These are phyloP conservation scores for Arthonia radiata DNA, from an alignment of 495 filamentous ascomycete genomes.

Conservation along the genomic window DNA sequence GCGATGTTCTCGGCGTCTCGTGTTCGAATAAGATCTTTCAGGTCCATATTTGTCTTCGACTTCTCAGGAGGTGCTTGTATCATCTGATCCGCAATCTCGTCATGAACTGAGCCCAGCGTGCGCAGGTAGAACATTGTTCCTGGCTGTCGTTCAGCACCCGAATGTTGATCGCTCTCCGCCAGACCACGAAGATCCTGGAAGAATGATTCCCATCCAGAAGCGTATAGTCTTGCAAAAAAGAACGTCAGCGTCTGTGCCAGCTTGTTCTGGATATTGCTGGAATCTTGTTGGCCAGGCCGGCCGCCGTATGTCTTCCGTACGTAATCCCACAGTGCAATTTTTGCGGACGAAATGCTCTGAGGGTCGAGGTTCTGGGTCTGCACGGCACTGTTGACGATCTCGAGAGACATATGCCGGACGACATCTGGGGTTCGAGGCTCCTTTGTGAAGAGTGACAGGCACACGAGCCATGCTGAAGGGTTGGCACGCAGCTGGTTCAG, in stretches of 20 bases:
- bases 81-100: conserved; percentile 86
- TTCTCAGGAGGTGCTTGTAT: conserved; percentile 51
- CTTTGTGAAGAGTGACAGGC: conserved; percentile 60
- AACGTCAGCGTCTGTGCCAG: conserved; percentile 83
- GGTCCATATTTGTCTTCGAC: conserved; percentile 47
- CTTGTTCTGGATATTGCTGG: conserved; percentile 74
- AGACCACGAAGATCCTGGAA: conserved; percentile 52
- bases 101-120: conserved; percentile 66
- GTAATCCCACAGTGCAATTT: conserved; percentile 55
- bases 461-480: conserved; percentile 62
- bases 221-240: conserved; percentile 69
- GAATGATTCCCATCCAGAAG: conserved; percentile 59
- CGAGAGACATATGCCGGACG: conserved; percentile 65
- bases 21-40: conserved; percentile 72
- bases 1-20: conserved; percentile 72
- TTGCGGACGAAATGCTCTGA: conserved; percentile 41
- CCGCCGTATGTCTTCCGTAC: conserved; percentile 45
- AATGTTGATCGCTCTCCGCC: conserved; percentile 38
- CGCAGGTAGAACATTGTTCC: conserved; percentile 77
- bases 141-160: conserved; percentile 24
- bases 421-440: conserved; percentile 58
- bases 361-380: conserved; percentile 43
- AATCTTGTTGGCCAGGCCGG: conserved; percentile 31
- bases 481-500: conserved; percentile 58
- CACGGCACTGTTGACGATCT: conserved; percentile 77